Base-by-base conservation (phyloP, 257 asterid species). In the Solanum chaucha region DNA sequence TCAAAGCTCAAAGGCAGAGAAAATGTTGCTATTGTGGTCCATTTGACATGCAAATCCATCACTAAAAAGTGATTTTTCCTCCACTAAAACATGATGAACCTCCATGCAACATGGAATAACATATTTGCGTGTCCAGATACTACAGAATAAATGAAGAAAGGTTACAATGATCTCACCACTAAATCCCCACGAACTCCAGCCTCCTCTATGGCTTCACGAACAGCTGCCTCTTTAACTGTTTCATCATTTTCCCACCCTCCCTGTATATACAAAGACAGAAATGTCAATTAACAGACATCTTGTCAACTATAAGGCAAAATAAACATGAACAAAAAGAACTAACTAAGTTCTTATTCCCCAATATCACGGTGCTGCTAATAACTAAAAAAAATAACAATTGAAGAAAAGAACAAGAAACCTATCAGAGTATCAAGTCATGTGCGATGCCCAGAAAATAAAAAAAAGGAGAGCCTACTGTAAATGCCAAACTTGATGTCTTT, bases 221-320 rank as follows among this genome's bases (percentile, higher is more conserved):
- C 92, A 55, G 98, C 98, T 74, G 98, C 99, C 91, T 96, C 92
- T 90, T 96, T 95, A 86, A 92, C 96, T 26, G 99, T 96, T 92
- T 96, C 99, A 85, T 96, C 99, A 78, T 96, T 96, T 92, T 96
- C 99, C 99, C 99, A 96, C 41, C 99, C 99, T 87, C 99, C 99
- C 98, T 96, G 74, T 82, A 86, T 71, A 84, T 44, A 67, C 19
- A 36, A 38, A 84, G 40, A 24, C 36, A 84, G 20, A 84, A 11
- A 67, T 40, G 75, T 71, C 84, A 78, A 44, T 48, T 30, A 28
- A 28, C 61, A 81, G 28, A 6, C 68, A 48, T 48, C 41, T 80
- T 8, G 3, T 2, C 41, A 81, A 6, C 85, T 48, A 3, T 26
- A 81, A 48, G 44, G 85, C 41, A 81, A 80, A 80, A 46, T 61